Conservation (phyloP, 2,329 filamentous ascomycete species). For the Xylaria sp. region DNA sequence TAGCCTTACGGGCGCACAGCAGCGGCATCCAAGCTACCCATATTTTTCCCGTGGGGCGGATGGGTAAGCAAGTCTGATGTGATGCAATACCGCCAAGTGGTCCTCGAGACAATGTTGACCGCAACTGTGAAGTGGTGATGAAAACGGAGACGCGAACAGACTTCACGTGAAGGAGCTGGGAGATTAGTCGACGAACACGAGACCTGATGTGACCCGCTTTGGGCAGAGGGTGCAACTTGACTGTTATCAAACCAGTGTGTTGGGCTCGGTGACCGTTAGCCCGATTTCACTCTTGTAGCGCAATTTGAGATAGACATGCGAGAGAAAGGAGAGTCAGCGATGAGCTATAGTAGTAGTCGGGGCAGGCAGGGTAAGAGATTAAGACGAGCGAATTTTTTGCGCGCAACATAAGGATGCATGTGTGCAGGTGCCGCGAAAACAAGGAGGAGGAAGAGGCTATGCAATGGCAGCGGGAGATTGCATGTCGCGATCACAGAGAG, state of each 20-base stretch:
- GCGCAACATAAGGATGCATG: not conserved
- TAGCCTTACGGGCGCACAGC: slow-evolving; percentile 2
- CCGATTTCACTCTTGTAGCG: slow-evolving; percentile 3
- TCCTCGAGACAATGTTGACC: not conserved
- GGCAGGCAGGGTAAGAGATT: slow-evolving; percentile 8
- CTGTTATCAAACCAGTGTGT: not conserved
- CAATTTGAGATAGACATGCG: not conserved
- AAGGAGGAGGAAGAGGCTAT: not conserved
- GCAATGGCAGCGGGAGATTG: not conserved
- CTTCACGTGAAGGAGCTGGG: not conserved
- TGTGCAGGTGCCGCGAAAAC: not conserved
- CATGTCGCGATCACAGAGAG: not conserved
- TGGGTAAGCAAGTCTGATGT: not conserved
- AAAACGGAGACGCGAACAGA: not conserved
- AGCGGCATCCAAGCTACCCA: not conserved
- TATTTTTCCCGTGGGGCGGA: not conserved
- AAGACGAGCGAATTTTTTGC: not conserved
- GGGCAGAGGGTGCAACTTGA: not conserved
- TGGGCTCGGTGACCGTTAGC: slow-evolving; percentile 2
- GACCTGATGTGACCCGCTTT: not conserved
- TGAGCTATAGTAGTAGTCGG: slow-evolving; percentile 1
- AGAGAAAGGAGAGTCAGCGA: not conserved
- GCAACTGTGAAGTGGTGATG: not conserved
- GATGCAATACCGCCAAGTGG: not conserved
- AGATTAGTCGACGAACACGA: not conserved